A percentile compares a stretch with the other conserved stretches of the same genome.
Evolutionary conservation across 768 basidiomycete genomes (phyloP).

Genomic region (Trametes cingulata): DNA sequence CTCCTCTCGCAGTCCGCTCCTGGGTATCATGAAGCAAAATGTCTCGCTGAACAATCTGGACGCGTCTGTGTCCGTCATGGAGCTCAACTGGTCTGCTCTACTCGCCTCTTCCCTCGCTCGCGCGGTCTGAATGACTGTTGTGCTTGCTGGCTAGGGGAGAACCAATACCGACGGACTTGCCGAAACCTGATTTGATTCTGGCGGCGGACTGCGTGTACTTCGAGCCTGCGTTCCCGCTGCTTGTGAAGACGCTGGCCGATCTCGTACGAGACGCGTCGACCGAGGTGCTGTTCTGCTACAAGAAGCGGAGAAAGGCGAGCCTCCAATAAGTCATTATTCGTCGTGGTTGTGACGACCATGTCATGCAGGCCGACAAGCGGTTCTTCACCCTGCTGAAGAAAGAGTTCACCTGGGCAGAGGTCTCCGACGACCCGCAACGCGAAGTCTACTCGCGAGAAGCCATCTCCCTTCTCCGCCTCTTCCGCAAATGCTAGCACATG

Average conservation of each 20-base stretch:
- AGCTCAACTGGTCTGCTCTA: conserved; percentile 76
- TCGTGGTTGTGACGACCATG: too few species aligned
- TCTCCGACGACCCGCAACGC: conserved; percentile 61
- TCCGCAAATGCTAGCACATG: conserved; percentile 15
- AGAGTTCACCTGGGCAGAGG: conserved; percentile 72
- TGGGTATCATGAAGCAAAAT: conserved; percentile 79
- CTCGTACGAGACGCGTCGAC: conserved; percentile 50
- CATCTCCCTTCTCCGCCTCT: conserved; percentile 61
- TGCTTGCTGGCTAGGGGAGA: conserved; percentile 57
- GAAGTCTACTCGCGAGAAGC: conserved; percentile 61
- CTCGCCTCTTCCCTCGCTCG: not conserved
- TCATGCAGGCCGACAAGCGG: conserved; percentile 75
- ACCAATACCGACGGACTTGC: conserved; percentile 45
- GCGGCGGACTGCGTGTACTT: conserved; percentile 97
- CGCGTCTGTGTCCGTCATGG: conserved; percentile 54
- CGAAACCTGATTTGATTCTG: conserved; percentile 65
- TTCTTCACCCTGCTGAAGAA: conserved; percentile 83
- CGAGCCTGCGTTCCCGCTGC: conserved; percentile 87
- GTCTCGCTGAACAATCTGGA: conserved; percentile 63
- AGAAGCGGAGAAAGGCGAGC: conserved; percentile 84
- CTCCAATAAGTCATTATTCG: too few species aligned
- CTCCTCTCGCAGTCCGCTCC: conserved; percentile 54
- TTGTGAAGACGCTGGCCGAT: conserved; percentile 75
- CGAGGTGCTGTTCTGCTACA: conserved; percentile 89
- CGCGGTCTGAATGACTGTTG: not conserved